Percentiles rank a stretch among this genome's conserved stretches.
Conservation (phyloP, 2,329 filamentous ascomycete species). For the Lasiodiplodia hormozganensis region DNA sequence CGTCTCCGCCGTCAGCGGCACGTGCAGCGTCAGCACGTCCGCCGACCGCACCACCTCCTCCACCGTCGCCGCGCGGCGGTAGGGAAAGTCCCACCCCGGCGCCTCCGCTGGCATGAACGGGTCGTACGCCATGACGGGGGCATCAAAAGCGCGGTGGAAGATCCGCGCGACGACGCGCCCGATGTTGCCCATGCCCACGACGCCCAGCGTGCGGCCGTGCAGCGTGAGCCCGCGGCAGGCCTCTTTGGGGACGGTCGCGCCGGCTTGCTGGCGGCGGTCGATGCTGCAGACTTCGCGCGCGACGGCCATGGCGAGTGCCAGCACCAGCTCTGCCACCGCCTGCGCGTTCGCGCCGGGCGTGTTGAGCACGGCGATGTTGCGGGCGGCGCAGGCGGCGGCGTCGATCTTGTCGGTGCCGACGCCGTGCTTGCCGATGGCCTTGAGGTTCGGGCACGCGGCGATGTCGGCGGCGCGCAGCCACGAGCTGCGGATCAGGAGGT, state of each 20-base stretch:
- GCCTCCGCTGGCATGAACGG: constrained; percentile 53
- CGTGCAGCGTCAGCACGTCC: constrained; percentile 36
- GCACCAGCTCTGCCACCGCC: constrained; percentile 51
- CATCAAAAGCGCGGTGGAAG: constrained; percentile 46
- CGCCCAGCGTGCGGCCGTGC: constrained; percentile 52
- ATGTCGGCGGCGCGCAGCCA: constrained; percentile 50
- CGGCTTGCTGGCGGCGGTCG: constrained; percentile 40
- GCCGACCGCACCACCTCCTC: constrained; percentile 32
- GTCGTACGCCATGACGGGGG: constrained; percentile 49
- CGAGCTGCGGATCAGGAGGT: constrained; percentile 49
- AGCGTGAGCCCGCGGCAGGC: constrained; percentile 51
- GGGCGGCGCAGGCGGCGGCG: constrained; percentile 45
- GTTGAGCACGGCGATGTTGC: constrained; percentile 55
- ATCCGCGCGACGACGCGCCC: constrained; percentile 34
- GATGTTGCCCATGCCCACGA: constrained; percentile 55
- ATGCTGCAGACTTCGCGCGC: constrained; percentile 36
- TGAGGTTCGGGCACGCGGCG: constrained; percentile 44
- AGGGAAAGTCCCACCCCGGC: constrained; percentile 35
- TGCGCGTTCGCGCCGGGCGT: constrained; percentile 56
- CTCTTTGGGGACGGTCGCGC: constrained; percentile 49
- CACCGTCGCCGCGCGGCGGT: constrained; percentile 34
- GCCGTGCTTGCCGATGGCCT: constrained; percentile 57
- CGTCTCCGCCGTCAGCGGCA: constrained; percentile 36
- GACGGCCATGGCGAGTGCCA: constrained; percentile 47
- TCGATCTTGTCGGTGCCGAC: constrained; percentile 58